A percentile compares a stretch with the other conserved stretches of the same genome.
Conservation (phyloP, 148 eudicot genomes). For the Silene uniflora region DNA sequence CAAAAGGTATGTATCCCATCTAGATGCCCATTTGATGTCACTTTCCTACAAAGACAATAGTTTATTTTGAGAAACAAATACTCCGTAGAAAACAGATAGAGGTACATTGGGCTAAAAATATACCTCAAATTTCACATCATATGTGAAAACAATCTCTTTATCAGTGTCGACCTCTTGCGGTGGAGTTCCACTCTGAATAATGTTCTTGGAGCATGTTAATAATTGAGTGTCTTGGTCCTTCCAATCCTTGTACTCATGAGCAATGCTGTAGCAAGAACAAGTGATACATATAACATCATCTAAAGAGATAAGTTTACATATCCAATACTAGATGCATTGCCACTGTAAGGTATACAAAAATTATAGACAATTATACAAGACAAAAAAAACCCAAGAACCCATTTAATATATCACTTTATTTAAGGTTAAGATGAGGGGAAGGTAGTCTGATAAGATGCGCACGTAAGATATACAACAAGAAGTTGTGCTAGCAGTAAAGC, state of each 20-base stretch:
- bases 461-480: too few relatives aligned
- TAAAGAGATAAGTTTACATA: not conserved
- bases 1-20: conserved; percentile 53
- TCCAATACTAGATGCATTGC: not conserved
- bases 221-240: conserved; percentile 47
- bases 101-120: not conserved
- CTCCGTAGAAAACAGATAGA: not conserved
- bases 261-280: conserved; percentile 35
- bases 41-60: conserved; percentile 29
- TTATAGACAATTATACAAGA: too few relatives aligned
- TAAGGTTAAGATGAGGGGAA: too few relatives aligned
- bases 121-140: conserved; percentile 61
- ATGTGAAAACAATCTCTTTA: conserved; percentile 51
- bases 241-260: conserved; percentile 67
- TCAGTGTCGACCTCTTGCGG: conserved; percentile 52
- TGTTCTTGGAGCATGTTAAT: conserved; percentile 45
- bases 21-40: conserved; percentile 52
- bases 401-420: too few relatives aligned
- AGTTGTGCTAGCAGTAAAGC: too few relatives aligned
- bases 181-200: conserved; percentile 42
- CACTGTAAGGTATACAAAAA: not conserved
- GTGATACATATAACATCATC: not conserved
- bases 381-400: too few relatives aligned
- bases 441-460: too few relatives aligned
- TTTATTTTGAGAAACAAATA: not conserved